Evolutionary conservation across 768 basidiomycete species (phyloP).

Genomic region (Podaxis mareebaensis): DNA sequence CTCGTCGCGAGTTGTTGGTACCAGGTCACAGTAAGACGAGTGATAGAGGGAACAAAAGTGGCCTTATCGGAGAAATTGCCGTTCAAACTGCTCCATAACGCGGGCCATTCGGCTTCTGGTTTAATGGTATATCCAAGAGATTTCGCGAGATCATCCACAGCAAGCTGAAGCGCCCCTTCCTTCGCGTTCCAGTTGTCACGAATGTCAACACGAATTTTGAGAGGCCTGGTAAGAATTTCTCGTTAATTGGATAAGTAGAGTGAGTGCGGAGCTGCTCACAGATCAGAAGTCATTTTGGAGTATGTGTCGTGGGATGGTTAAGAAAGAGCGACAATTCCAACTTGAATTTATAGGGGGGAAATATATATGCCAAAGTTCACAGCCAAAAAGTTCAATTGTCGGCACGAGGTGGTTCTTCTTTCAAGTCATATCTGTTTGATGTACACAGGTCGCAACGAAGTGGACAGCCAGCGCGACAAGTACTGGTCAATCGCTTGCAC

Average conservation of each 20-base stretch:
- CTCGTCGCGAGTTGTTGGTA: conserved; percentile 35
- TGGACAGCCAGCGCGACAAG: not conserved
- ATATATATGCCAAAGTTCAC: not conserved
- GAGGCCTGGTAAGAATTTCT: conserved; percentile 26
- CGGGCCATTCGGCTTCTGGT: conserved; percentile 34
- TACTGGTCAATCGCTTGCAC: too few species aligned
- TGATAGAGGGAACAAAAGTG: conserved; percentile 35
- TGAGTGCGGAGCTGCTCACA: conserved; percentile 12
- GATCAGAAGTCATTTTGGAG: conserved; percentile 15
- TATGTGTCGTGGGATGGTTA: not conserved
- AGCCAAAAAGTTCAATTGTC: not conserved
- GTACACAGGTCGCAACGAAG: not conserved
- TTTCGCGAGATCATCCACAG: conserved; percentile 28
- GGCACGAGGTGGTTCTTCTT: not conserved
- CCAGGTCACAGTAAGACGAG: conserved; percentile 32
- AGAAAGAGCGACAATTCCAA: not conserved
- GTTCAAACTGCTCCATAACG: conserved; percentile 32
- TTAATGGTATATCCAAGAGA: conserved; percentile 34
- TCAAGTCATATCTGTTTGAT: not conserved
- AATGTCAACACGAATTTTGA: conserved; percentile 37
- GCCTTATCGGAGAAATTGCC: conserved; percentile 32
- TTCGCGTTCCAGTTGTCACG: conserved; percentile 38
- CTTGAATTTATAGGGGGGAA: not conserved
- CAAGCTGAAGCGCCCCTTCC: conserved; percentile 27
- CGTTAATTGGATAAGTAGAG: not conserved